Conservation (phyloP, 2,329 filamentous ascomycete species). For the Penicillium sp. region DNA sequence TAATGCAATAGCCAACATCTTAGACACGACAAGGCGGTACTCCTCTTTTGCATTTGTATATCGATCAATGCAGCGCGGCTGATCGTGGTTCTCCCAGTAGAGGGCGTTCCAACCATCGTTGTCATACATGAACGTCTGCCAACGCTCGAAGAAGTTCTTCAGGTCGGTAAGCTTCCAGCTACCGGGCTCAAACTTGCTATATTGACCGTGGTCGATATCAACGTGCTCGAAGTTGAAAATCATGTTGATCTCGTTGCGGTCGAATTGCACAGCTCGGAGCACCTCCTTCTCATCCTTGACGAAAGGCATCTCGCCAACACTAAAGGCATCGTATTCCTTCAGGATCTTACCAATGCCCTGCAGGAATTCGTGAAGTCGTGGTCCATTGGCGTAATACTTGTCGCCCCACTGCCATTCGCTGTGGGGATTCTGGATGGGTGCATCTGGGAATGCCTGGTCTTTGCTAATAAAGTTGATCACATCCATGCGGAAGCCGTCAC, state of each 20-base stretch:
- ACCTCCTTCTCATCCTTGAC: conserved; percentile 48
- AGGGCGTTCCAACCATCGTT: conserved; percentile 61
- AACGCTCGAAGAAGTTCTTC: conserved; percentile 52
- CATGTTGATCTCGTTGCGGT: conserved; percentile 61
- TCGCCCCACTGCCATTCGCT: conserved; percentile 35
- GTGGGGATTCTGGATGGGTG: conserved; percentile 29
- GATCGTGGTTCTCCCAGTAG: conserved; percentile 64
- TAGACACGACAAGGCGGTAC: conserved; percentile 49
- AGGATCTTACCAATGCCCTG: conserved; percentile 51
- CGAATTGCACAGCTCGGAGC: conserved; percentile 51
- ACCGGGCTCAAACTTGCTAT: conserved; percentile 47
- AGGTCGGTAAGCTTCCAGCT: conserved; percentile 50
- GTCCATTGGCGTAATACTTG: conserved; percentile 52
- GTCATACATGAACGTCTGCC: conserved; percentile 56
- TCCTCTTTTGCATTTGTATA: conserved; percentile 50
- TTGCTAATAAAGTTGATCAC: conserved; percentile 71
- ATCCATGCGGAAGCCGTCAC: conserved; percentile 69
- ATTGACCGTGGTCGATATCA: conserved; percentile 51
- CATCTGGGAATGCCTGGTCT: conserved; percentile 49
- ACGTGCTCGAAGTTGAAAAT: conserved; percentile 69
- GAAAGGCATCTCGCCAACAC: conserved; percentile 58
- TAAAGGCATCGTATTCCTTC: conserved; percentile 54
- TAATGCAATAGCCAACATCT: conserved; percentile 57
- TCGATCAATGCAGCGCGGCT: conserved; percentile 56
- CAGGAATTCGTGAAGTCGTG: conserved; percentile 55